These are phyloP conservation scores for Nitzschia sp. DNA, from an alignment of 108 stramenopile genomes.

Conservation along the genomic window DNA sequence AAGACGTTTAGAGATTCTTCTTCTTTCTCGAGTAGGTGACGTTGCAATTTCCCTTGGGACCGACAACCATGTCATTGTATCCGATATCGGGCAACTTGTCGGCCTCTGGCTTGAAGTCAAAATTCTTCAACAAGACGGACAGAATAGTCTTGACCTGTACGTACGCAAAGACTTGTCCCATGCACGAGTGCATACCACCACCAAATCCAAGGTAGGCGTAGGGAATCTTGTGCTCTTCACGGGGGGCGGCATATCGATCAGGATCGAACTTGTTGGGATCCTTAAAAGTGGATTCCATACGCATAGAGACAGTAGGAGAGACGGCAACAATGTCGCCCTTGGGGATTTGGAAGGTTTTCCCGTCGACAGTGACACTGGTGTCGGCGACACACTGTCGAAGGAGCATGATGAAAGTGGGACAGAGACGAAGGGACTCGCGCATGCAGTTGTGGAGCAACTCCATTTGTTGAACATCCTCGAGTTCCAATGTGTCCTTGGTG, in stretches of 20 bases:
- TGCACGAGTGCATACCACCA: slow-evolving; percentile 98
- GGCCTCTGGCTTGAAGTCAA: slow-evolving; percentile 85
- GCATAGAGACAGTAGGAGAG: slow-evolving; percentile 90
- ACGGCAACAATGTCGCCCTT: slow-evolving; percentile 92
- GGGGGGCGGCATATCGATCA: slow-evolving; percentile 90
- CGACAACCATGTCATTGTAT: slow-evolving; percentile 99
- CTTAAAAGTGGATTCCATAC: slow-evolving; percentile 87
- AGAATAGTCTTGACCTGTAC: slow-evolving; percentile 99
- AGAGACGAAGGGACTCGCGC: slow-evolving; percentile 94
- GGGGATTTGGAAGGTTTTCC: slow-evolving; percentile 75
- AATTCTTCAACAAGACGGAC: slow-evolving; percentile 89
- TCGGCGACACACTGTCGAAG: slow-evolving; percentile 92
- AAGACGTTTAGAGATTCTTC: neutral
- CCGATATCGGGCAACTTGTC: slow-evolving; percentile 83
- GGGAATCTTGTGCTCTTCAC: slow-evolving; percentile 95
- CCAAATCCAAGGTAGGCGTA: slow-evolving; percentile 98
- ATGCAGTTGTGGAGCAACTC: slow-evolving; percentile 91
- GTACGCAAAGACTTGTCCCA: slow-evolving; percentile 99
- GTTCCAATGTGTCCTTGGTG: slow-evolving; percentile 42
- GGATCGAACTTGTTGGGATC: slow-evolving; percentile 94
- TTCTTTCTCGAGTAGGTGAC: slow-evolving; percentile 35
- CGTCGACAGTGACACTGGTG: slow-evolving; percentile 70
- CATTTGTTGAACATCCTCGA: slow-evolving; percentile 85
- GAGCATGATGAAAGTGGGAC: slow-evolving; percentile 97
- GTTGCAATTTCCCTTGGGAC: slow-evolving; percentile 91